phyloP scores from a whole-genome alignment of 208 protist species.

The Leishmania braziliensis region DNA sequence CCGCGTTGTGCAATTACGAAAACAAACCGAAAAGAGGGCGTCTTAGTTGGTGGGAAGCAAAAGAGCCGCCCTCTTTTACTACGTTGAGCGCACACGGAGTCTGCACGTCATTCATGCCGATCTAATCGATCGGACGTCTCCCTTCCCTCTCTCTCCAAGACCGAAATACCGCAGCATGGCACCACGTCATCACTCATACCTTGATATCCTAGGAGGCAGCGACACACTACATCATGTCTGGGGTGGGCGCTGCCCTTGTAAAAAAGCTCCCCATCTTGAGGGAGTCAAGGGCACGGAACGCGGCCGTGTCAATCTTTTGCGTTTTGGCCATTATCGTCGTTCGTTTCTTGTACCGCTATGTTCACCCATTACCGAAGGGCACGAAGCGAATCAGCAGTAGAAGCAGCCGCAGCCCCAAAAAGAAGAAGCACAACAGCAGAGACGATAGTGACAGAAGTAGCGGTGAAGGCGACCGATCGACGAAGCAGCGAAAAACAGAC shows the following conservation, averaged over 20 bases:
- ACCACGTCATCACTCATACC: neutral
- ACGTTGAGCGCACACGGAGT: too few relatives aligned
- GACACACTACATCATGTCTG: neutral
- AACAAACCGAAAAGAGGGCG: neutral
- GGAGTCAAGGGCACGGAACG: slow-evolving; percentile 3
- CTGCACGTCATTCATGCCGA: neutral
- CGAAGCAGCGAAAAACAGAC: slow-evolving; percentile 32
- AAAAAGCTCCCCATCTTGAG: slow-evolving; percentile 1
- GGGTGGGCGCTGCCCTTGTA: neutral
- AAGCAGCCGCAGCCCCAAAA: slow-evolving; percentile 11
- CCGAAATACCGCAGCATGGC: neutral
- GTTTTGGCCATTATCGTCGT: slow-evolving; percentile 16
- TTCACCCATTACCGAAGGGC: neutral
- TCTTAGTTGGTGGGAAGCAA: neutral
- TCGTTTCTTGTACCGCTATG: slow-evolving; percentile 18
- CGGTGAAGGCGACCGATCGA: slow-evolving; percentile 11
- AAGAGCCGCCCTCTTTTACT: neutral
- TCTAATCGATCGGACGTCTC: neutral
- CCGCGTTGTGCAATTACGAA: neutral
- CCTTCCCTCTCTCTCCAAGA: neutral
- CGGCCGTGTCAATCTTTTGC: slow-evolving; percentile 18
- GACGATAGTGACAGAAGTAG: neutral
- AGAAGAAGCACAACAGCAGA: slow-evolving; percentile 22
- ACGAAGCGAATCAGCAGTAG: slow-evolving; percentile 17
- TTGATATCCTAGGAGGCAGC: too few relatives aligned